Base-by-base conservation (phyloP, 495 filamentous ascomycete species). In the Penicillium dipodomyicola region DNA sequence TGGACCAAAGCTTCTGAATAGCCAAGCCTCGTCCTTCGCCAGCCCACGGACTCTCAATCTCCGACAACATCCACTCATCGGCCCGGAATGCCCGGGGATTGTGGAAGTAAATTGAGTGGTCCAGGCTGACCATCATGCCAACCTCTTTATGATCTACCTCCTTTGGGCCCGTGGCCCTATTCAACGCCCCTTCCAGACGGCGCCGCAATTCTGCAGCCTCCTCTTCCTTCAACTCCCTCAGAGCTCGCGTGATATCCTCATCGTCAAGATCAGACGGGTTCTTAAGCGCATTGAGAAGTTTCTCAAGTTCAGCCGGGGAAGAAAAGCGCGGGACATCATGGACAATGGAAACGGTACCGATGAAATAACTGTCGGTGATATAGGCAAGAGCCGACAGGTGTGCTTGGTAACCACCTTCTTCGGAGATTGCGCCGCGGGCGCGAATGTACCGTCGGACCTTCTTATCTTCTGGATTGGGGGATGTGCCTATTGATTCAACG, bases 51-150 rank as follows among this genome's bases (percentile, higher is more conserved):
- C 84, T 92, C 72, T 91, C 84, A 84, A 92, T 92, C 79, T 97
- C 93, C 17, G 81, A 83, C 59, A 96, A 82, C 82, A 97, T 84
- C 94, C 94, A 98, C 69, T 96, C 90, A 69, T 97, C 94, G 11
- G 90, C 90, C 39, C 81, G 80, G 67, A 96, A 90, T 29, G 80
- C 82, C 61, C 78, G 74, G 39, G 91, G 90, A 62, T 88, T 85
- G 64, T 98, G 95, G 73, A 98, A 98, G 71, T 95, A 96, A 43
- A 98, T 96, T 3, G 85, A 87, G 73, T 94, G 91, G 70, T 98
- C 94, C 20, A 98, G 74, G 52, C 87, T 91, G 54, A 97, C 91
- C 89, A 97, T 93, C 92, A 98, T 97, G 10, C 94, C 90, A 15
- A 98, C 75, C 65, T 75, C 64, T 55, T 68, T 75, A 19, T 67